These are phyloP conservation scores for Schizochytrium sp. DNA, from an alignment of 108 stramenopile species.

Conservation along the genomic window DNA sequence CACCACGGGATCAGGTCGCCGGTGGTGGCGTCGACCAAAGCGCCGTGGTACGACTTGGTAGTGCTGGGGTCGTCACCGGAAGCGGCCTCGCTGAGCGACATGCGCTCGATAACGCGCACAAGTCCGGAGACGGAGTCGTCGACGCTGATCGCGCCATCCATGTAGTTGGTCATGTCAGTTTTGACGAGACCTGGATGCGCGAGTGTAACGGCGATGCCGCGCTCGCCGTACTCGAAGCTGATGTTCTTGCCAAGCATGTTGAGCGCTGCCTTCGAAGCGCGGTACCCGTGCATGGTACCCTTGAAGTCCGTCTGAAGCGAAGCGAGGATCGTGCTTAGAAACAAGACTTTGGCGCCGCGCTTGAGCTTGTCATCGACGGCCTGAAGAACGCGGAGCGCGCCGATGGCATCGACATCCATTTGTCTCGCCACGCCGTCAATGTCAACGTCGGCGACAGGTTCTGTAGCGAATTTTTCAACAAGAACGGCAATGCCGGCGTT, in stretches of 20 bases:
- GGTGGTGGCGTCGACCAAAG: not conserved
- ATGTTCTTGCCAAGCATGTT: not conserved
- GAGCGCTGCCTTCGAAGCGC: not conserved
- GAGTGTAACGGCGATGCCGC: not conserved
- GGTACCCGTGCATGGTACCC: not conserved
- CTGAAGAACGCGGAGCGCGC: not conserved
- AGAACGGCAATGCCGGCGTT: not conserved
- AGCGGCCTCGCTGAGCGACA: not conserved
- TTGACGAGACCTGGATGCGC: not conserved
- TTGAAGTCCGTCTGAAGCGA: not conserved
- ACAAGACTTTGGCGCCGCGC: not conserved
- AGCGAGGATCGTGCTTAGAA: not conserved
- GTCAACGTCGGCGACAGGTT: not conserved
- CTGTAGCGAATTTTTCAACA: not conserved
- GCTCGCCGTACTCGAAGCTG: not conserved
- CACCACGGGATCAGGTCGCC: not conserved
- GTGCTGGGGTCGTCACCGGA: too few relatives aligned
- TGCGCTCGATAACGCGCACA: not conserved
- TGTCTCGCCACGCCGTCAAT: not conserved
- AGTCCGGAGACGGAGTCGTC: not conserved
- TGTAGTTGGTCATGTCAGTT: not conserved
- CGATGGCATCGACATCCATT: not conserved
- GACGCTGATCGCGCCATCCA: not conserved
- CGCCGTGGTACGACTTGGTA: not conserved
- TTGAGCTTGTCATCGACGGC: not conserved